Evolutionary conservation across 768 basidiomycete genomes (phyloP).

Genomic region (Russula vinacea): DNA sequence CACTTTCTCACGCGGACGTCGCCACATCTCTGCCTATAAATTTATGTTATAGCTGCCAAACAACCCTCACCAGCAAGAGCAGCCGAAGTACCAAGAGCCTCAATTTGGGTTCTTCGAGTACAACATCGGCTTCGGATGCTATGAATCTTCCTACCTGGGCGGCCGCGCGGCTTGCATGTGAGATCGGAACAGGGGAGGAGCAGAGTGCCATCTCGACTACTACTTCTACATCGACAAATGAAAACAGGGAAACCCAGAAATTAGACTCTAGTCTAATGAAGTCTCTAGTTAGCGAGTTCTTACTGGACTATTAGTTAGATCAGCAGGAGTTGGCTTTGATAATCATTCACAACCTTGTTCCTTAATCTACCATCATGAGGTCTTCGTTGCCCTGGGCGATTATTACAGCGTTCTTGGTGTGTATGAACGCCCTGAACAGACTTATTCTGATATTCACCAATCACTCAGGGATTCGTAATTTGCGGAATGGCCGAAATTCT

Average conservation of each 20-base stretch:
- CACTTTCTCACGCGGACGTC: slow-evolving; percentile 18
- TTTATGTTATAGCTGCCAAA: slow-evolving; percentile 65
- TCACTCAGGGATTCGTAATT: slow-evolving; percentile 13
- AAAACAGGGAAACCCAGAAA: slow-evolving; percentile 38
- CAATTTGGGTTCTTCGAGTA: slow-evolving; percentile 10
- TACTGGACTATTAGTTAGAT: slow-evolving; percentile 35
- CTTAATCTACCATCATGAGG: slow-evolving; percentile 16
- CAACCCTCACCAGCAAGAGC: slow-evolving; percentile 56
- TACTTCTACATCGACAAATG: slow-evolving; percentile 21
- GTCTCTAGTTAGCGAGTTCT: slow-evolving; percentile 40
- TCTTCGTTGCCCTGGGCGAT: slow-evolving; percentile 20
- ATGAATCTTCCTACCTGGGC: slow-evolving; percentile 32
- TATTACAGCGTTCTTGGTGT: slow-evolving; percentile 11
- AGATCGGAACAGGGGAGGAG: neutral
- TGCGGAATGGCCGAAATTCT: slow-evolving; percentile 26
- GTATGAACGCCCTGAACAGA: neutral
- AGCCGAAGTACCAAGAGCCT: slow-evolving; percentile 41
- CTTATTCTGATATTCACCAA: neutral
- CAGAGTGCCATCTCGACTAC: neutral
- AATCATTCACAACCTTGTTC: neutral
- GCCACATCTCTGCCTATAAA: slow-evolving; percentile 36
- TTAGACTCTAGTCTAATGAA: slow-evolving; percentile 45
- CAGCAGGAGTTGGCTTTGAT: neutral
- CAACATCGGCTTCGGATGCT: neutral
- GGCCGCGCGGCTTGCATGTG: slow-evolving; percentile 7